These are phyloP conservation scores for Herpotrichia juniperi DNA, from an alignment of 2,329 filamentous ascomycete genomes.

Conservation along the genomic window DNA sequence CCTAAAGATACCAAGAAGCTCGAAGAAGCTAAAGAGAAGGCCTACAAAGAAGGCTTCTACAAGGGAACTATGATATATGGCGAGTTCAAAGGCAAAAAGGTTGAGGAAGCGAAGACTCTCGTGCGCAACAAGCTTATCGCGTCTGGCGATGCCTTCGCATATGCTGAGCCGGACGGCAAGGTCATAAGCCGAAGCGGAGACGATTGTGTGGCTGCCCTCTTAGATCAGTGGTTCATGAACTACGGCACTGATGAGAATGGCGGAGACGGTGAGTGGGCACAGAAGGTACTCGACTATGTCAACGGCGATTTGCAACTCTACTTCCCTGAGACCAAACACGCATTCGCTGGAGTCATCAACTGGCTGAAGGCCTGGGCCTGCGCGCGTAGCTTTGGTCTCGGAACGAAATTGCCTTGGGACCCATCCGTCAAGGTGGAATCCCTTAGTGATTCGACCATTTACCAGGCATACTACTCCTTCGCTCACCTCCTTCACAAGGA, in stretches of 20 bases:
- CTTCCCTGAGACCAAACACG: slow-evolving; percentile 61
- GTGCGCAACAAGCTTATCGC: slow-evolving; percentile 80
- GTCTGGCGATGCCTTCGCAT: slow-evolving; percentile 80
- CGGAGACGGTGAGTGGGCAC: slow-evolving; percentile 78
- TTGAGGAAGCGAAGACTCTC: slow-evolving; percentile 85
- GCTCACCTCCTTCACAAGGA: slow-evolving; percentile 76
- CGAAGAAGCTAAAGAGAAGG: slow-evolving; percentile 90
- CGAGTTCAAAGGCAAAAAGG: slow-evolving; percentile 84
- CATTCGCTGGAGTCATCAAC: slow-evolving; percentile 81
- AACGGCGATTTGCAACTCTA: slow-evolving; percentile 76
- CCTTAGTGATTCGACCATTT: slow-evolving; percentile 90
- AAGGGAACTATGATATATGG: slow-evolving; percentile 89
- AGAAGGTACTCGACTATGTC: slow-evolving; percentile 59
- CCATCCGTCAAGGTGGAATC: slow-evolving; percentile 87
- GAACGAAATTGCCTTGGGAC: slow-evolving; percentile 95
- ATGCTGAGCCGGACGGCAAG: slow-evolving; percentile 88
- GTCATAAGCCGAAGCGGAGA: slow-evolving; percentile 90
- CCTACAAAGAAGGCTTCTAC: slow-evolving; percentile 98
- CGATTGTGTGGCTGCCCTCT: slow-evolving; percentile 88
- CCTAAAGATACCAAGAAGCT: slow-evolving; percentile 93
- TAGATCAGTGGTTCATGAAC: slow-evolving; percentile 98
- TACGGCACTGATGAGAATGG: slow-evolving; percentile 73
- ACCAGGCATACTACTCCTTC: slow-evolving; percentile 75
- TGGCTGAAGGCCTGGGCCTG: slow-evolving; percentile 92
- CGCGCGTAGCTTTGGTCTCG: slow-evolving; percentile 87